Evolutionary conservation across 129 eudicot genomes (phyloP), one percentile per base, ranked within the genome.

Genomic region (Pseudognaphalium luteoalbum): DNA sequence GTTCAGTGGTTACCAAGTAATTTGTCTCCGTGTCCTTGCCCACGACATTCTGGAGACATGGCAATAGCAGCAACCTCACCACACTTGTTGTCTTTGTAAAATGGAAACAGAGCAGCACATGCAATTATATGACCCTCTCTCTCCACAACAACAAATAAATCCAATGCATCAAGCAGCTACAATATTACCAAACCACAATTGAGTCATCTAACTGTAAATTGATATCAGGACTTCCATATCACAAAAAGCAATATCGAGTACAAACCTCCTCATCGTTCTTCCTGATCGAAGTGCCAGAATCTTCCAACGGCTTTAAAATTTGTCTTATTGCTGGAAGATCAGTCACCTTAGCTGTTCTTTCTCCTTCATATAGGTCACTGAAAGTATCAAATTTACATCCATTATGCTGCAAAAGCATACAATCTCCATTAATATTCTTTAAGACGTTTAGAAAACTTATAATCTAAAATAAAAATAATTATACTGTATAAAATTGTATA

Each of bases 1-100:
- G 42, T 37, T 35, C 7, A 35, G 39, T 35, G 7, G 39, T 35
- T 35, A 35, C 39, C 39, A 5, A 35, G 39, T 35, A 35, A 35
- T 35, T 35, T 35, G 39, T 35, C 39, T 35, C 39, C 39, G 7
- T 85, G 97, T 44, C 95, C 97, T 85, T 86, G 95, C 32, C 95
- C 97, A 52, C 97, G 90, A 68, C 97, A 91, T 10, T 91, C 95
- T 8, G 95, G 95, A 75, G 97, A 91, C 81, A 91, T 95, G 75
- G 95, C 97, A 79, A 91, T 83, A 19, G 95, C 92, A 80, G 95
- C 97, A 66, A 91, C 87, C 78, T 88, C 95, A 20, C 83, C 92
- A 66, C 97, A 87, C 65, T n/a, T n/a, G n/a, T 85, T 88, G 17
- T 88, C 95, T 56, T 85, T 72, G 73, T 76, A 77, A 80, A 81